Percentiles rank a stretch among this genome's conserved stretches.
Evolutionary conservation across 352 stramenopile species (phyloP).

Genomic region (Hyaloperonospora arabidopsidis): DNA sequence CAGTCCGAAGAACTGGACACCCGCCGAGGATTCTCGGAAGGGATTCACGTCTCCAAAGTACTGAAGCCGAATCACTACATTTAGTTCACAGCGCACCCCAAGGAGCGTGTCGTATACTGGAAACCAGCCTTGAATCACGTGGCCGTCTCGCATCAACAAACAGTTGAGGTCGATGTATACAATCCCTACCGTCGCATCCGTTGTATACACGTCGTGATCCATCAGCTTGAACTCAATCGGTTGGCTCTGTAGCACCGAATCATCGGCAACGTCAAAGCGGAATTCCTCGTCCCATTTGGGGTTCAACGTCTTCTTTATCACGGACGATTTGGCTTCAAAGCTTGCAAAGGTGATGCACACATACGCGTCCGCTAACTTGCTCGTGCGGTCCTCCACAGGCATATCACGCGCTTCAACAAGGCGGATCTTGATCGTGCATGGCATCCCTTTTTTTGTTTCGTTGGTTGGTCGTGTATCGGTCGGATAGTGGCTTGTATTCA

Average conservation of each 20-base stretch:
- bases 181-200: constrained; percentile 92
- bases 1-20: constrained; percentile 96
- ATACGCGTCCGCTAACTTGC: constrained; percentile 61
- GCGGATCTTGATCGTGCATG: constrained; percentile 88
- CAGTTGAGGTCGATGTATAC: constrained; percentile 98
- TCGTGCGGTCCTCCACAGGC: constrained; percentile 76
- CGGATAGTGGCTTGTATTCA: too few species aligned
- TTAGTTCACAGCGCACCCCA: constrained; percentile 93
- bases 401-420: constrained; percentile 84
- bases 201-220: constrained; percentile 92
- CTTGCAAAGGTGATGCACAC: neutral
- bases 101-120: constrained; percentile 96
- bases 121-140: constrained; percentile 96
- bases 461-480: too few species aligned
- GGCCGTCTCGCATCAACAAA: constrained; percentile 89
- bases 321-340: constrained; percentile 1
- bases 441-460: constrained; percentile 34
- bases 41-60: constrained; percentile 97
- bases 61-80: constrained; percentile 91
- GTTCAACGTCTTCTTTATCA: neutral
- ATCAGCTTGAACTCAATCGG: constrained; percentile 97
- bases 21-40: constrained; percentile 94
- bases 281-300: neutral
- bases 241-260: constrained; percentile 96
- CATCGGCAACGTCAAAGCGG: constrained; percentile 95